A percentile compares a stretch with the other conserved stretches of the same genome.
phyloP scores from a whole-genome alignment of 2,329 filamentous ascomycete genomes.

The Colletotrichum siamense region DNA sequence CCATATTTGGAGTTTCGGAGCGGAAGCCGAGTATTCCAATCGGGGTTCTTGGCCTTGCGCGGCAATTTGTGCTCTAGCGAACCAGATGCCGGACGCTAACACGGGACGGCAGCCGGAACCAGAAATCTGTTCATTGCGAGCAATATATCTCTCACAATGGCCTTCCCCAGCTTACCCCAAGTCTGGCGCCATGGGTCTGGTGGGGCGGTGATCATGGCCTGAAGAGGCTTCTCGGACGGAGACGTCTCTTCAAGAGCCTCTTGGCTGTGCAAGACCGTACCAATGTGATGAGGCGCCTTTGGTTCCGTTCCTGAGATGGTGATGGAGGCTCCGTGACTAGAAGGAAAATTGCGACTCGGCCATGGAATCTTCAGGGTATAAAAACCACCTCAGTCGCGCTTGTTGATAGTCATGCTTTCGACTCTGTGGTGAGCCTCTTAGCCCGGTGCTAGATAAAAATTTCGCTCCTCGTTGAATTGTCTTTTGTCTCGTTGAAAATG shows the following conservation, averaged over 20 bases:
- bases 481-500: not conserved
- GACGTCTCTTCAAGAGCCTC: not conserved
- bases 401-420: not conserved
- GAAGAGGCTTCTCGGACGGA: not conserved
- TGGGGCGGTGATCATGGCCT: not conserved
- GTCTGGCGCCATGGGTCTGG: not conserved
- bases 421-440: not conserved
- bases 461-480: not conserved
- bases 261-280: not conserved
- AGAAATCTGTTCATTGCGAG: not conserved
- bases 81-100: not conserved
- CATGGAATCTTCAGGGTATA: not conserved
- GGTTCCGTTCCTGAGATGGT: slow-evolving; percentile 6
- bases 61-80: not conserved
- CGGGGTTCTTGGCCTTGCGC: slow-evolving; percentile 2
- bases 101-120: not conserved
- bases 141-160: not conserved
- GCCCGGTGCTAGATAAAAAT: not conserved
- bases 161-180: not conserved
- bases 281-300: not conserved
- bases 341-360: not conserved
- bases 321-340: not conserved
- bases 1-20: not conserved
- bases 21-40: not conserved
- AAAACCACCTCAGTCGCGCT: not conserved